Base-by-base conservation (phyloP, 2,329 filamentous ascomycete species). In the Alternaria viburni region DNA sequence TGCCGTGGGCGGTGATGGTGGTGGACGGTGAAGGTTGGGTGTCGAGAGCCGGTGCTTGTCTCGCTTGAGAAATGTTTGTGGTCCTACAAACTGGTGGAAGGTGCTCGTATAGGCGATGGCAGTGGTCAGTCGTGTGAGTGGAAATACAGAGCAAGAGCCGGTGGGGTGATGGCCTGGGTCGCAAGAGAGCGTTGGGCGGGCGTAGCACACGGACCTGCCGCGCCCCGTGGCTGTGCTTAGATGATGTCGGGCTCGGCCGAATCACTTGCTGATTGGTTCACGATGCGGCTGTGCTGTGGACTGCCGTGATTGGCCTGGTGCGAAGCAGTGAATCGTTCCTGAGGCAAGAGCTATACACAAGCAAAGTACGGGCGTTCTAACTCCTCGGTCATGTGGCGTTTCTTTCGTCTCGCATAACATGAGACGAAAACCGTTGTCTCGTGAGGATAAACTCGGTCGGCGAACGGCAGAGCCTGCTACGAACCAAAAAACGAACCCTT, bases 21-120 rank as follows among this genome's bases (percentile, higher is more conserved):
- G 63, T 57, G 49, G 59, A 41, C 54, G 64, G 61, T 60, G 41
- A 56, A 66, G 55, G 60, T 28, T 41, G 41, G 45, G 56, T 57
- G 54, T n/a, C 52, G 41, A 54, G 32, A 63, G 52, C 36, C 59
- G 19, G 30, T 56, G 71, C 73, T 69, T 72, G 67, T 59, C 61
- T 60, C 68, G 61, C 41, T 36, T 52, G 28, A 41, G n/a, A 17
- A 41, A 36, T 36, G 49, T 36, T 52, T 52, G 28, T 6, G 30
- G 28, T 36, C 30, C 49, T 36, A 68, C 67, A 68, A 67, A 63
- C 57, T 47, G 69, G 64, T 62, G 61, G 65, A 59, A 62, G 64
- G 73, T 72, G 67, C 61, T 75, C 75, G 71, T 79, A 77, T 76
- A 75, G 65, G 65, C 52, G 61, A 54, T 56, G 69, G 64, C 61